phyloP scores from a whole-genome alignment of 306 rosid species.

The Leucaena leucocephala region DNA sequence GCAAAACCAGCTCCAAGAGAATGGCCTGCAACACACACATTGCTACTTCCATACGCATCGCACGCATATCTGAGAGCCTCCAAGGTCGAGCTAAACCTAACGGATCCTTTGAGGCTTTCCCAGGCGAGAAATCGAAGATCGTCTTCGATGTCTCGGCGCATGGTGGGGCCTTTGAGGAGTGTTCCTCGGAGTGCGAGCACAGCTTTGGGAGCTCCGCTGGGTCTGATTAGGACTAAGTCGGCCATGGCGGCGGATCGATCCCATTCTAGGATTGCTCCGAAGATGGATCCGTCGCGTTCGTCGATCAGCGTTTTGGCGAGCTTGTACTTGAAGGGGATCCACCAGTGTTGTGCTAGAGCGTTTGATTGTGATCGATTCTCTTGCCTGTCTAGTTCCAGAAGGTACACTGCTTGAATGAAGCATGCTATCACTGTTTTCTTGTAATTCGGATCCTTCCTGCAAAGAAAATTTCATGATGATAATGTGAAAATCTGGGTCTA shows the following conservation, averaged over 20 bases:
- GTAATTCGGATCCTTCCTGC: conserved; percentile 87
- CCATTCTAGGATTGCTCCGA: conserved; percentile 96
- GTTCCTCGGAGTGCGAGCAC: conserved; percentile 85
- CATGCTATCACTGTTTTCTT: conserved; percentile 91
- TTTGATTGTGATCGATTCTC: conserved; percentile 61
- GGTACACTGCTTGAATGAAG: conserved; percentile 85
- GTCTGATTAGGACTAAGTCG: conserved; percentile 67
- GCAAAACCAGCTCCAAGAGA: conserved; percentile 98
- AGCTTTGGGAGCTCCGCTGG: conserved; percentile 89
- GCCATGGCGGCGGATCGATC: conserved; percentile 87
- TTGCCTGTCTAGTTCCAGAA: conserved; percentile 91
- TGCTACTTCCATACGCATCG: conserved; percentile 67
- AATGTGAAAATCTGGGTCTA: not conserved
- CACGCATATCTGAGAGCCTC: conserved; percentile 63
- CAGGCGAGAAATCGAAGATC: conserved; percentile 93
- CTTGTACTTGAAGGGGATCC: conserved; percentile 92
- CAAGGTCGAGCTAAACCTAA: conserved; percentile 69
- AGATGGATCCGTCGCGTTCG: conserved; percentile 87
- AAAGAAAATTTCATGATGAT: not conserved
- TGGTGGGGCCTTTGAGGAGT: conserved; percentile 73
- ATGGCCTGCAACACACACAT: conserved; percentile 88
- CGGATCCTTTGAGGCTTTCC: conserved; percentile 95
- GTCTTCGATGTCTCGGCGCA: conserved; percentile 77
- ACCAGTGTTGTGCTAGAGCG: conserved; percentile 92
- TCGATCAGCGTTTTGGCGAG: conserved; percentile 66